These are phyloP conservation scores for Yamadazyma mexicana DNA, from an alignment of 1,139 yeast genomes.

Conservation along the genomic window DNA sequence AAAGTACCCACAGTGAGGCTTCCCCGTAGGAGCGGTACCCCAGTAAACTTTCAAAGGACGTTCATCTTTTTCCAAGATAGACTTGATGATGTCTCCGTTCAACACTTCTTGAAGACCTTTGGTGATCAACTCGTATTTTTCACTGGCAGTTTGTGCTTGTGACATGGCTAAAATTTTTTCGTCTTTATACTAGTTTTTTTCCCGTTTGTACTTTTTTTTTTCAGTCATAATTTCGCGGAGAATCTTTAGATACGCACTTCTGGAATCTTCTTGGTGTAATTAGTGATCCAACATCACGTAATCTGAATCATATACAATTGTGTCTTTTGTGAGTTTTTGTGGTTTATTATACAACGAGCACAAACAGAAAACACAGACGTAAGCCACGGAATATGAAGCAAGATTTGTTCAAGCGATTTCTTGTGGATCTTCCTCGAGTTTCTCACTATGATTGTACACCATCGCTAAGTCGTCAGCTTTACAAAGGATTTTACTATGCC, in stretches of 20 bases:
- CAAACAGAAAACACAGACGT: too few species aligned
- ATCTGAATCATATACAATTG: too few species aligned
- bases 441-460: constrained; percentile 15
- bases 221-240: too few species aligned
- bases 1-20: constrained; percentile 97
- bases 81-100: constrained; percentile 83
- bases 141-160: constrained; percentile 40
- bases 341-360: too few species aligned
- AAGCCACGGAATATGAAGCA: constrained; percentile 12
- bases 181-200: too few species aligned
- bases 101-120: constrained; percentile 89
- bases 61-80: constrained; percentile 76
- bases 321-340: too few species aligned
- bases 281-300: too few species aligned
- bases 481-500: constrained; percentile 31
- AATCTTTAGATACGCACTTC: too few species aligned
- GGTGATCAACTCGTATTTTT: constrained; percentile 76
- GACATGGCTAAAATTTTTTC: neutral
- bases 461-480: constrained; percentile 20
- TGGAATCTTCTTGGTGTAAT: constrained; percentile 4
- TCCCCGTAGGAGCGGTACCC: constrained; percentile 87
- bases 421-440: constrained; percentile 28
- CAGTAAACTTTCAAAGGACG: constrained; percentile 88
- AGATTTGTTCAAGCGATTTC: constrained; percentile 25
- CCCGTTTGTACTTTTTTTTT: too few species aligned